These are phyloP conservation scores for Limtongozyma cylindracea DNA, from an alignment of 805 yeast genomes.

Conservation along the genomic window DNA sequence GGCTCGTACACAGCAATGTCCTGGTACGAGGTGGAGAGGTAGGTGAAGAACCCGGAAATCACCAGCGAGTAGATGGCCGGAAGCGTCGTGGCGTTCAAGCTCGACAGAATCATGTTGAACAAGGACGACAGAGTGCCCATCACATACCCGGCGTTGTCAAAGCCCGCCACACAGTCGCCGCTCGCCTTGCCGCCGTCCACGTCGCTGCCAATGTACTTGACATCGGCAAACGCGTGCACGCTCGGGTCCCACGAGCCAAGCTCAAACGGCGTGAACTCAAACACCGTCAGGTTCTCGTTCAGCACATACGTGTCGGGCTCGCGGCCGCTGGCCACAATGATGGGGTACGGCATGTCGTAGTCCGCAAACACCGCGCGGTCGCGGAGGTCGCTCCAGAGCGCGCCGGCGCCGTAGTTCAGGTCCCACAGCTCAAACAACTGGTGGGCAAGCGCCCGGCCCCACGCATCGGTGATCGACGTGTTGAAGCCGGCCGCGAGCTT, in stretches of 20 bases:
- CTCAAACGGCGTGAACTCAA: conserved; percentile 13
- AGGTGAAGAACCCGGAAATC: conserved; percentile 5
- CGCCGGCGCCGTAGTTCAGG: conserved; percentile 5
- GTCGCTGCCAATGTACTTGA: conserved; percentile 8
- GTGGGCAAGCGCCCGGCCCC: conserved; percentile 16
- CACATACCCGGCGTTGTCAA: conserved; percentile 13
- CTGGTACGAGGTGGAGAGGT: conserved; percentile 5
- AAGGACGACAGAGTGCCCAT: conserved; percentile 14
- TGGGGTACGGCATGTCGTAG: conserved; percentile 42
- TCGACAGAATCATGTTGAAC: conserved; percentile 24
- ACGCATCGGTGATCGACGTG: conserved; percentile 12
- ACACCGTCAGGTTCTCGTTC: conserved; percentile 38
- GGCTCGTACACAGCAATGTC: conserved; percentile 15
- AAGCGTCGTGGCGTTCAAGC: conserved; percentile 19
- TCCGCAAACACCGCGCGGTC: conserved; percentile 5
- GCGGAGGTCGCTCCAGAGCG: conserved; percentile 8
- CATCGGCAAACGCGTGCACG: conserved; percentile 7
- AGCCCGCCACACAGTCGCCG: conserved; percentile 6
- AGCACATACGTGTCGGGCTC: conserved; percentile 32
- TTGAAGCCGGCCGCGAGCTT: conserved; percentile 13
- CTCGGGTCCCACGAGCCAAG: conserved; percentile 18
- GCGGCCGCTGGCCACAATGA: conserved; percentile 25
- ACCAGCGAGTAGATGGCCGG: conserved; percentile 5
- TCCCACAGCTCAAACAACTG: conserved; percentile 11
- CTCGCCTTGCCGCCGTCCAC: conserved; percentile 4